phyloP scores from a whole-genome alignment of 2,329 filamentous ascomycete species.

The Stenocarpella maydis region DNA sequence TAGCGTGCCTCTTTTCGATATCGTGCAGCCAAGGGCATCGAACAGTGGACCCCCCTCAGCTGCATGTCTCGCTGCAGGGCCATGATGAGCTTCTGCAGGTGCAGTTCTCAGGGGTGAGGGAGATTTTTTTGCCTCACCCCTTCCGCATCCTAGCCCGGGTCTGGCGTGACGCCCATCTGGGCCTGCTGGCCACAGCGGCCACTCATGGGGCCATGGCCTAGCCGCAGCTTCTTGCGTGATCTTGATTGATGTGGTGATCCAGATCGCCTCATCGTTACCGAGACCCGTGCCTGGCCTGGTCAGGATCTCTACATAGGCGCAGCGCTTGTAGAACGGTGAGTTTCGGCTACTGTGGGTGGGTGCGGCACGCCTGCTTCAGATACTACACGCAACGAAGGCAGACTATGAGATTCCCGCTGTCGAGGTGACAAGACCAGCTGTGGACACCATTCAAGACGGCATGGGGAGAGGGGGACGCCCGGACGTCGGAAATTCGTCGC shows the following conservation, averaged over 20 bases:
- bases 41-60: constrained; percentile 25
- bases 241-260: constrained; percentile 18
- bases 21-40: constrained; percentile 34
- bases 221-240: constrained; percentile 24
- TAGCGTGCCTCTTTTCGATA: constrained; percentile 20
- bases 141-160: constrained; percentile 3
- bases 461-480: neutral
- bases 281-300: constrained; percentile 2
- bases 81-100: constrained; percentile 23
- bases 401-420: neutral
- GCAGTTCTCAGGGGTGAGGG: constrained; percentile 25
- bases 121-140: constrained; percentile 11
- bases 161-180: constrained; percentile 12
- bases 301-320: neutral
- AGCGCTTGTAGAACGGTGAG: constrained; percentile 22
- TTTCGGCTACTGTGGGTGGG: constrained; percentile 15
- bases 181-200: constrained; percentile 12
- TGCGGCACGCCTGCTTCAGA: neutral
- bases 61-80: constrained; percentile 26
- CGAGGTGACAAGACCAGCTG: neutral
- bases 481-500: neutral
- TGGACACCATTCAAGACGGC: neutral
- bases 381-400: neutral
- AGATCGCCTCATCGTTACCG: constrained; percentile 23
- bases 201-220: constrained; percentile 11